A percentile compares a stretch with the other conserved stretches of the same genome.
Evolutionary conservation across 2,329 filamentous ascomycete species (phyloP).

Genomic region (Cladosporium sp.): DNA sequence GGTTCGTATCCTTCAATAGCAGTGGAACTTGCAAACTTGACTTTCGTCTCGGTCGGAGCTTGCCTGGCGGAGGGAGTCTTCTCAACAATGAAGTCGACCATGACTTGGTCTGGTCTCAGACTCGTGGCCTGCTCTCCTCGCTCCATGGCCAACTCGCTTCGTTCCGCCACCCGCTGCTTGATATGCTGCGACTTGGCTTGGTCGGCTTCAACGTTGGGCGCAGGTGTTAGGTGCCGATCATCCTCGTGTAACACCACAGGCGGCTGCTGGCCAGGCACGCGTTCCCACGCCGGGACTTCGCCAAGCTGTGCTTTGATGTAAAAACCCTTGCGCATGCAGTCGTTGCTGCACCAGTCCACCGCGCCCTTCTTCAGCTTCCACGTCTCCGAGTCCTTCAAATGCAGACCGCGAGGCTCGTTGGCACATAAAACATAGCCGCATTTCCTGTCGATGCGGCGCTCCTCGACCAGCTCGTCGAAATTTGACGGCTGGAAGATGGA

Average conservation of each 20-base stretch:
- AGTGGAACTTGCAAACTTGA: constrained; percentile 6
- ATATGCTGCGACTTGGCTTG: not conserved
- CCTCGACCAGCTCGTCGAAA: constrained; percentile 83
- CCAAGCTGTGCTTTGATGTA: constrained; percentile 87
- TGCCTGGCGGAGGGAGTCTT: constrained; percentile 22
- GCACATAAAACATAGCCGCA: constrained; percentile 86
- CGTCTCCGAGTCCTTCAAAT: constrained; percentile 49
- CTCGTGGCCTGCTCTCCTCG: constrained; percentile 42
- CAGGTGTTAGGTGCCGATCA: constrained; percentile 15
- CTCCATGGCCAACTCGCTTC: constrained; percentile 44
- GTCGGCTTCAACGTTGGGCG: not conserved
- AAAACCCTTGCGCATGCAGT: constrained; percentile 75
- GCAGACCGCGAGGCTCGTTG: constrained; percentile 57
- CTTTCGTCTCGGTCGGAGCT: not conserved
- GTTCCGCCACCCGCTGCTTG: constrained; percentile 24
- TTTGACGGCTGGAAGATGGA: constrained; percentile 79
- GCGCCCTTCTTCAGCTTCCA: constrained; percentile 71
- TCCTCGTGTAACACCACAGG: constrained; percentile 44
- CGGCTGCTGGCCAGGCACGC: constrained; percentile 53
- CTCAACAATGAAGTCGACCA: constrained; percentile 37
- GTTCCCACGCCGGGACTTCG: constrained; percentile 82
- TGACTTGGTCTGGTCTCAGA: constrained; percentile 34
- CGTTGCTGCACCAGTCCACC: constrained; percentile 83
- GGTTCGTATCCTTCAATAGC: constrained; percentile 19
- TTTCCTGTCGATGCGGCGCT: constrained; percentile 78